Base-by-base conservation (phyloP, 495 filamentous ascomycete genomes). In the Aspergillus mulundensis region DNA sequence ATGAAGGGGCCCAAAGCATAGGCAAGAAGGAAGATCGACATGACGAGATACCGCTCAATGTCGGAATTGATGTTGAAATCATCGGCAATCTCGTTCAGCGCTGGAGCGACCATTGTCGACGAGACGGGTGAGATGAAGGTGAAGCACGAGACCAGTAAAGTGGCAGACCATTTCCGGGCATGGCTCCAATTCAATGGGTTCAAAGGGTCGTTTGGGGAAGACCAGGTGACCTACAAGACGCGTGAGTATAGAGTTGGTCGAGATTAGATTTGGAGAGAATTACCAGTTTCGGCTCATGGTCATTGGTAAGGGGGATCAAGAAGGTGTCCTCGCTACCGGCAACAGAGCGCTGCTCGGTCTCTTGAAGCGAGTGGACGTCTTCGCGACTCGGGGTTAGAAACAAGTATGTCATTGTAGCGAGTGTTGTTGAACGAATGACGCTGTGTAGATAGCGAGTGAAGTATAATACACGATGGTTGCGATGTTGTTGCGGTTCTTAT, bases 1-100 rank as follows among this genome's bases (percentile, higher is more conserved):
- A 61, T 28, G 1, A 61, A 47, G 18, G 59, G 59, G 5, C 59
- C 59, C 15, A 57, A 16, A 3, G 59, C 59, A 20, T 54, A 61
- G 5, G 42, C 59, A 10, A 61, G 54, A 1, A 61, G 21, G 34
- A 54, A 61, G 19, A 54, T 57, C 1, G 58, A 56, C 20, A 60
- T 42, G 18, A 53, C 34, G 18, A 60, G 49, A 25, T 53, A 42
- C 11, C 38, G 23, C 14, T 53, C 49, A 8, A 48, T 48, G 3
- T 39, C 25, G n/a, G 32, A 41, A 0, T 12, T 40, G 8, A 53
- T 47, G 25, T 48, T 38, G 23, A 58, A 48, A 3, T 53, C 42
- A 15, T 18, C 24, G 2, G 42, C 41, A 23, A 58, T 58, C 7
- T 36, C 40, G 1, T 20, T 12, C 15, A 58, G 28, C 1, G 56